These are phyloP conservation scores for Diaporthe humulicola DNA, from an alignment of 2,329 filamentous ascomycete species.

Conservation along the genomic window DNA sequence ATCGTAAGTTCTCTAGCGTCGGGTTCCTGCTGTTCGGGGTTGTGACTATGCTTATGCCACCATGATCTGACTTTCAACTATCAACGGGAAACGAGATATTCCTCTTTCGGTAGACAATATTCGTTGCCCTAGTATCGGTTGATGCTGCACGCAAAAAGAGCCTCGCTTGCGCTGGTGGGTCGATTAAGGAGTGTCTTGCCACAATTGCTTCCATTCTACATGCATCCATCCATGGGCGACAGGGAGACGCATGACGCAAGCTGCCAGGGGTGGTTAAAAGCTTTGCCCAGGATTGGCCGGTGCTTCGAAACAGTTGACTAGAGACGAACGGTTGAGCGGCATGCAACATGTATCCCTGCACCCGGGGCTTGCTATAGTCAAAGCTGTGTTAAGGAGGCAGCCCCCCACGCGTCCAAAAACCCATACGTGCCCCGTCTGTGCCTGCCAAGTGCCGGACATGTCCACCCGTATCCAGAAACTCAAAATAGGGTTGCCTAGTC, in stretches of 20 bases:
- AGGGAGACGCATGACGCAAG: conserved; percentile 6
- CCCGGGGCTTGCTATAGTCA: neutral
- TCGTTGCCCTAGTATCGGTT: neutral
- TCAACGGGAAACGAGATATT: neutral
- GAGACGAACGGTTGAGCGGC: neutral
- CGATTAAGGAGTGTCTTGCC: neutral
- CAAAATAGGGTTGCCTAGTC: conserved; percentile 11
- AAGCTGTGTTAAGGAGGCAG: neutral
- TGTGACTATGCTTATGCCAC: neutral
- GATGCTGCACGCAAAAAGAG: neutral
- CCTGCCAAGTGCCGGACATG: neutral
- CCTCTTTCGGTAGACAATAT: too few relatives aligned
- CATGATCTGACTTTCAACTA: neutral
- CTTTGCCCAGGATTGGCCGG: conserved; percentile 1
- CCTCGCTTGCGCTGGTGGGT: neutral
- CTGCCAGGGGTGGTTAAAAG: neutral
- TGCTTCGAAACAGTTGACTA: neutral
- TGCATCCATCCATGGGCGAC: neutral
- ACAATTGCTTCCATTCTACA: too few relatives aligned
- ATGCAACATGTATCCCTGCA: conserved; percentile 2
- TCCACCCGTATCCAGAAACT: conserved; percentile 6
- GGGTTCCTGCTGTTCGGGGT: neutral
- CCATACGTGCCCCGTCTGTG: too few relatives aligned
- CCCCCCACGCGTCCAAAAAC: neutral
- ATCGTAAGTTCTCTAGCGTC: neutral